A percentile compares a stretch with the other conserved stretches of the same genome.
phyloP scores from a whole-genome alignment of 2,329 filamentous ascomycete species.

The Paecilomyces fulvus region DNA sequence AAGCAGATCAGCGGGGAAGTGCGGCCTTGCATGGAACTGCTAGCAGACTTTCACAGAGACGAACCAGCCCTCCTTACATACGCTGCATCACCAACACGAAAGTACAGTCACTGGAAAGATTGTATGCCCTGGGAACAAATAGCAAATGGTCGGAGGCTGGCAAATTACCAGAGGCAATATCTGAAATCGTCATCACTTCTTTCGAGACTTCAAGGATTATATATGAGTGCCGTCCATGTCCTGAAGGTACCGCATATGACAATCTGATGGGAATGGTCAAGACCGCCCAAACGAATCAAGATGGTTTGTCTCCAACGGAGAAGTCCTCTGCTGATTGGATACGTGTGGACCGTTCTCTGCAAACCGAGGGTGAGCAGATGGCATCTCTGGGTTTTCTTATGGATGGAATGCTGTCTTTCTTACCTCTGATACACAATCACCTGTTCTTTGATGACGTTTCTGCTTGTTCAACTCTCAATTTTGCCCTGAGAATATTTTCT shows the following conservation, averaged over 20 bases:
- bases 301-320: slow-evolving; percentile 28
- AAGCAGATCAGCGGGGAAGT: slow-evolving; percentile 25
- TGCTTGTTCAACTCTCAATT: slow-evolving; percentile 41
- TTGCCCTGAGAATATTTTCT: slow-evolving; percentile 38
- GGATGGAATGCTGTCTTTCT: slow-evolving; percentile 38
- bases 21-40: slow-evolving; percentile 35
- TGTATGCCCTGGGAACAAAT: slow-evolving; percentile 12
- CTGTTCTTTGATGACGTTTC: slow-evolving; percentile 37
- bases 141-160: slow-evolving; percentile 14
- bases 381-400: slow-evolving; percentile 36
- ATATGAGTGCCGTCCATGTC: slow-evolving; percentile 30
- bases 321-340: slow-evolving; percentile 39
- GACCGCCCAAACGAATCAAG: slow-evolving; percentile 23
- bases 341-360: slow-evolving; percentile 14
- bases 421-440: slow-evolving; percentile 36
- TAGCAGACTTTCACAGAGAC: slow-evolving; percentile 40
- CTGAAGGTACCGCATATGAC: slow-evolving; percentile 37
- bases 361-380: slow-evolving; percentile 23
- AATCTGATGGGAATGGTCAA: slow-evolving; percentile 37
- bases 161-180: slow-evolving; percentile 13
- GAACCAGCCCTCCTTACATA: slow-evolving; percentile 34
- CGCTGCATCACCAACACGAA: slow-evolving; percentile 24
- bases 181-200: slow-evolving; percentile 11
- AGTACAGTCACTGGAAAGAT: slow-evolving; percentile 22
- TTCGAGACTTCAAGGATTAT: slow-evolving; percentile 23